phyloP scores from a whole-genome alignment of 2,329 filamentous ascomycete species.

The Penicillium sp. region DNA sequence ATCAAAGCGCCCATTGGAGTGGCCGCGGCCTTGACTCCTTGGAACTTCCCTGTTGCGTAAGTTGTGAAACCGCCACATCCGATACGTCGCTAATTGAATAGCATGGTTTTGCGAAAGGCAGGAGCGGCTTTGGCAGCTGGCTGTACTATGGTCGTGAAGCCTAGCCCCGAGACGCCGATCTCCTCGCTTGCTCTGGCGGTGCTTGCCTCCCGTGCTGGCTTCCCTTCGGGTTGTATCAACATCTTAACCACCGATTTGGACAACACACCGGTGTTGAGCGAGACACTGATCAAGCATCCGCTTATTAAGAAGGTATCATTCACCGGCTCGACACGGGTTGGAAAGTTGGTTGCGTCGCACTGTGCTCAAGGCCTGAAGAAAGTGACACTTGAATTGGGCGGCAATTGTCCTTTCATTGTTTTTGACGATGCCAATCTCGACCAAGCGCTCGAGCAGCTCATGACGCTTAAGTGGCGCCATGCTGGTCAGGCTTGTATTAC shows the following conservation, averaged over 20 bases:
- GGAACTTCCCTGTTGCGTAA: conserved; percentile 69
- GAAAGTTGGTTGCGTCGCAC: conserved; percentile 62
- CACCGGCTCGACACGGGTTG: conserved; percentile 62
- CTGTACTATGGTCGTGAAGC: conserved; percentile 74
- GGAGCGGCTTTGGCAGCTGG: conserved; percentile 70
- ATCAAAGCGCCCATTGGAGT: conserved; percentile 76
- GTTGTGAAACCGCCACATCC: neutral
- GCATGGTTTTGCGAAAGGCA: conserved; percentile 67
- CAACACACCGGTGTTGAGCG: conserved; percentile 42
- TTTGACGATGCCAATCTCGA: conserved; percentile 67
- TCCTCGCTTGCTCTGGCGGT: conserved; percentile 56
- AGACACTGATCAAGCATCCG: conserved; percentile 58
- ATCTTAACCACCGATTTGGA: conserved; percentile 57
- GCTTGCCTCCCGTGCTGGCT: conserved; percentile 57
- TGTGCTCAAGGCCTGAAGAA: conserved; percentile 66
- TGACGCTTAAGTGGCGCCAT: conserved; percentile 47
- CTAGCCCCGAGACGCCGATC: conserved; percentile 67
- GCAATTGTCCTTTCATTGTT: conserved; percentile 66
- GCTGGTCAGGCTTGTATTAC: conserved; percentile 49
- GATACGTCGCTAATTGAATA: neutral
- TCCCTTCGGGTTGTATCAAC: conserved; percentile 62
- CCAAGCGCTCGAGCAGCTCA: conserved; percentile 41
- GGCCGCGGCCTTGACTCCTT: conserved; percentile 68
- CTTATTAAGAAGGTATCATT: conserved; percentile 64
- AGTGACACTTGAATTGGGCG: conserved; percentile 64